Conservation (phyloP, 805 yeast species). For the Sporopachydermia quercuum region DNA sequence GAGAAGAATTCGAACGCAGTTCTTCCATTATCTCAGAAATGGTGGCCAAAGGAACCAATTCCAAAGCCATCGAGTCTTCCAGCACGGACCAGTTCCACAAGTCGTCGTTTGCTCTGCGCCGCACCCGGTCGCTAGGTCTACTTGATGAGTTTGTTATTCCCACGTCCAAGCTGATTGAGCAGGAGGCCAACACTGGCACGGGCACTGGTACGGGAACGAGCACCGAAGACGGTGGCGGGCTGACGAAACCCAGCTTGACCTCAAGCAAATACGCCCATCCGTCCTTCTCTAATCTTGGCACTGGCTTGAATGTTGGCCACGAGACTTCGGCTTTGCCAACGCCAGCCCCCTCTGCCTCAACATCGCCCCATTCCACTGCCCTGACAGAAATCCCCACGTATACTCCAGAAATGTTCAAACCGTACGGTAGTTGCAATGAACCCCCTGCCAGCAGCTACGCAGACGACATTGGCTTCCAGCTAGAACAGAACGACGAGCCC, state of each 20-base stretch:
- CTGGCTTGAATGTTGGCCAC: not conserved
- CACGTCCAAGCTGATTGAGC: constrained; percentile 23
- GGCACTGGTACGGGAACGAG: not conserved
- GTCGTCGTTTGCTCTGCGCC: constrained; percentile 57
- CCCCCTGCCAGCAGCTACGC: not conserved
- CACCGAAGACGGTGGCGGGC: constrained; percentile 5
- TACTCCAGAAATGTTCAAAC: no score
- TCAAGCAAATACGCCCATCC: not conserved
- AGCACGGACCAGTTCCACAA: constrained; percentile 56
- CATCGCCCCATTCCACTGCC: not conserved
- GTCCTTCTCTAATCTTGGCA: not conserved
- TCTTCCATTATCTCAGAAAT: not conserved
- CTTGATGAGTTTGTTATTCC: constrained; percentile 55
- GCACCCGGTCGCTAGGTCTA: constrained; percentile 74
- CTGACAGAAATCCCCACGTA: not conserved
- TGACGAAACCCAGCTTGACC: constrained; percentile 10
- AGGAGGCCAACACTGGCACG: constrained; percentile 11
- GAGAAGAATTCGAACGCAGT: not conserved
- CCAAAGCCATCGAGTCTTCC: constrained; percentile 49
- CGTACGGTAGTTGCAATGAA: no score
- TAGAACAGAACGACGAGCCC: not conserved
- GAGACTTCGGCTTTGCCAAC: not conserved
- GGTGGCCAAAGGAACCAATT: constrained; percentile 13
- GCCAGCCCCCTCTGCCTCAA: not conserved
- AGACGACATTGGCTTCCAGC: constrained; percentile 1